These are phyloP conservation scores for Clavispora phyllophila DNA, from an alignment of 805 yeast genomes.

Conservation along the genomic window DNA sequence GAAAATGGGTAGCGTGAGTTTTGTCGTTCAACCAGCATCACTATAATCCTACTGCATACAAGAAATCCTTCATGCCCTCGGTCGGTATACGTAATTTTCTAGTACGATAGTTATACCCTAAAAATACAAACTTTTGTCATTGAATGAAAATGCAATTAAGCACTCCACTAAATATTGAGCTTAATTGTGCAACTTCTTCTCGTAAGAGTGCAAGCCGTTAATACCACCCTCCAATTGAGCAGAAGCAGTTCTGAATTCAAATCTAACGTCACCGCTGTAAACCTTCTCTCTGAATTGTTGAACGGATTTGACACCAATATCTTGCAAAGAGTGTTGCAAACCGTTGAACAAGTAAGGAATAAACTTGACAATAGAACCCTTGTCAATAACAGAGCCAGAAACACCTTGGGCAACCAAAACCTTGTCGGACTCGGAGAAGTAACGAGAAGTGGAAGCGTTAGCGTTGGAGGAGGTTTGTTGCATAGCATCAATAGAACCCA, in stretches of 20 bases:
- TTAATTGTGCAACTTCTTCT: constrained; percentile 92
- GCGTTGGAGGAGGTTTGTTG: constrained; percentile 82
- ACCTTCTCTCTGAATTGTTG: constrained; percentile 60
- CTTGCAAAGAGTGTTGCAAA: constrained; percentile 98
- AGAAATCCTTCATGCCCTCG: background rate
- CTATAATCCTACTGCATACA: background rate
- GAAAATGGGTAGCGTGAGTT: background rate
- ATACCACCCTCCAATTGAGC: constrained; percentile 99
- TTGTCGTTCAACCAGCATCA: background rate
- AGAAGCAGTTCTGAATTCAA: constrained; percentile 96
- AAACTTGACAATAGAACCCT: constrained; percentile 91
- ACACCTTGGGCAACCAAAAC: constrained; percentile 99
- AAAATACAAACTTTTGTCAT: background rate
- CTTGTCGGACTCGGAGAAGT: constrained; percentile 92
- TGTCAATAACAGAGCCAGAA: constrained; percentile 92
- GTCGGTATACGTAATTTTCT: background rate
- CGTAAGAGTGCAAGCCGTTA: constrained; percentile 92
- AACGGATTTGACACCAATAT: constrained; percentile 79
- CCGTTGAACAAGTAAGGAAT: constrained; percentile 93
- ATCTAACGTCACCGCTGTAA: constrained; percentile 69
- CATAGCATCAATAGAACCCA: constrained; percentile 99
- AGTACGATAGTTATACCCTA: background rate
- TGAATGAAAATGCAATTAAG: background rate
- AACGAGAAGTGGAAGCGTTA: constrained; percentile 96
- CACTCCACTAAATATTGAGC: background rate